phyloP scores from a whole-genome alignment of 495 filamentous ascomycete species.

The Neurospora hispaniola region DNA sequence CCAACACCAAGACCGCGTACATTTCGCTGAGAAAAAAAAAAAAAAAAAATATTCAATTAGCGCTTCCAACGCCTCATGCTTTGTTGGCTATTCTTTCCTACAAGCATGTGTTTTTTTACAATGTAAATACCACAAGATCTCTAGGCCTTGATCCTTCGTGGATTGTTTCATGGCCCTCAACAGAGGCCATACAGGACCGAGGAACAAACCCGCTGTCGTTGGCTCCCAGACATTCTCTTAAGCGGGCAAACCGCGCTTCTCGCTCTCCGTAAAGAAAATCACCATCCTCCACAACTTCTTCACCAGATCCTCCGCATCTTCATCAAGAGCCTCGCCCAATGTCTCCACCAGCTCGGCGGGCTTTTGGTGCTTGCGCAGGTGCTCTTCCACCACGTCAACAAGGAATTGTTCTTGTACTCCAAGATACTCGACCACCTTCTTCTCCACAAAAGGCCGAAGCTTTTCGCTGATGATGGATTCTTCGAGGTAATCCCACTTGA shows the following conservation, averaged over 20 bases:
- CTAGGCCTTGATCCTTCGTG: background rate
- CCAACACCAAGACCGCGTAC: background rate
- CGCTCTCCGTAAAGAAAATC: constrained; percentile 94
- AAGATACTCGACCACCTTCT: constrained; percentile 93
- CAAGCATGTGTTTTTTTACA: background rate
- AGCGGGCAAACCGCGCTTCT: constrained; percentile 77
- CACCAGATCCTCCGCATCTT: constrained; percentile 87
- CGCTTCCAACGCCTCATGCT: background rate
- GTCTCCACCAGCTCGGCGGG: constrained; percentile 77
- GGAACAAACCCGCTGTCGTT: background rate
- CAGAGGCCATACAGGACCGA: background rate
- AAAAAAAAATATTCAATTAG: background rate
- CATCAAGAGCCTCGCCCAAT: constrained; percentile 81
- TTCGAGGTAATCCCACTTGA: constrained; percentile 93
- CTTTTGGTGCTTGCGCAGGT: constrained; percentile 64
- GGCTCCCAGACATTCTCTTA: constrained; percentile 18
- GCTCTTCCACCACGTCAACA: constrained; percentile 84
- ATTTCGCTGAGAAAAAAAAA: background rate
- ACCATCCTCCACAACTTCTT: constrained; percentile 98
- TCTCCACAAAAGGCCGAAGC: constrained; percentile 89
- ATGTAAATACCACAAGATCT: background rate
- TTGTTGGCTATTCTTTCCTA: background rate
- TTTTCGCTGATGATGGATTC: constrained; percentile 74
- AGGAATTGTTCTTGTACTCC: constrained; percentile 95
- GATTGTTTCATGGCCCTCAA: background rate